A percentile compares a stretch with the other conserved stretches of the same genome.
These are phyloP conservation scores for Phanerochaete carnosa DNA, from an alignment of 768 basidiomycete genomes.

Conservation along the genomic window DNA sequence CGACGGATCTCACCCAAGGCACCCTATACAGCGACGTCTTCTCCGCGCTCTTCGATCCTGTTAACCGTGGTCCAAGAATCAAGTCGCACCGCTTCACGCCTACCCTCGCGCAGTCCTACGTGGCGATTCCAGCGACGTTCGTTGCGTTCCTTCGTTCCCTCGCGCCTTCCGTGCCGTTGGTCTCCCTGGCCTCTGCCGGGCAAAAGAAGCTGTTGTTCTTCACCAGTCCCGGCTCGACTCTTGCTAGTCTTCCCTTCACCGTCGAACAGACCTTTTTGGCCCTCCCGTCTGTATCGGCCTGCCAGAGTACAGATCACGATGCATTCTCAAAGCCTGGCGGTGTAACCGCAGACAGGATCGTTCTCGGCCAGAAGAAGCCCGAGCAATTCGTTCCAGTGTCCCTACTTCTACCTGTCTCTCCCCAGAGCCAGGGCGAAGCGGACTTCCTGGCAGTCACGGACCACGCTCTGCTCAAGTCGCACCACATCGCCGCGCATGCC, in stretches of 20 bases:
- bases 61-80: slow-evolving; percentile 36
- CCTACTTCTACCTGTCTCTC: slow-evolving; percentile 53
- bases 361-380: slow-evolving; percentile 51
- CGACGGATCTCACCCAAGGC: slow-evolving; percentile 57
- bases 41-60: slow-evolving; percentile 45
- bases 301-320: slow-evolving; percentile 69
- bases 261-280: slow-evolving; percentile 57
- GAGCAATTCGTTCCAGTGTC: slow-evolving; percentile 49
- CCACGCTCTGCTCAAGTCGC: slow-evolving; percentile 72
- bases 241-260: slow-evolving; percentile 45
- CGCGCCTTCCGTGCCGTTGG: slow-evolving; percentile 15
- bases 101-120: slow-evolving; percentile 47
- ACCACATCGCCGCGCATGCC: slow-evolving; percentile 66
- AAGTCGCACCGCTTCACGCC: slow-evolving; percentile 61
- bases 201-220: slow-evolving; percentile 58
- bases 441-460: slow-evolving; percentile 80
- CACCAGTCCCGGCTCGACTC: slow-evolving; percentile 52
- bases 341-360: slow-evolving; percentile 61
- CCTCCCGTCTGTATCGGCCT: slow-evolving; percentile 48
- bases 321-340: slow-evolving; percentile 72
- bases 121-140: slow-evolving; percentile 43
- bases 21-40: slow-evolving; percentile 73
- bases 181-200: slow-evolving; percentile 20
- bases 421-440: slow-evolving; percentile 41
- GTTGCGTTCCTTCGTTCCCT: slow-evolving; percentile 33